phyloP scores from a whole-genome alignment of 2,329 filamentous ascomycete species.

The Hymenoscyphus scutula region DNA sequence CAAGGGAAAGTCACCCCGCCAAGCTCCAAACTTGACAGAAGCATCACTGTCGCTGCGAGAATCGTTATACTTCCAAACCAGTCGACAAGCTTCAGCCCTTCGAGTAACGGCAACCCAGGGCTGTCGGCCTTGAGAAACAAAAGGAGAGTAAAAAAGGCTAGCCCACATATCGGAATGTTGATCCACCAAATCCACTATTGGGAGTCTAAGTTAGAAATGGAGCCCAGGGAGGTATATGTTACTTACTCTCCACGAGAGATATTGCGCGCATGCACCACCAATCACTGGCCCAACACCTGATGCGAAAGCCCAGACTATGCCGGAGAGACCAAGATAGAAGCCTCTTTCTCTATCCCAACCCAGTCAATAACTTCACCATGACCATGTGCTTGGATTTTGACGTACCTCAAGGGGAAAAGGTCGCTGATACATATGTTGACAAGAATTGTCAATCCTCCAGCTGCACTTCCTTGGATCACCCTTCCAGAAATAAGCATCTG shows the following conservation, averaged over 20 bases:
- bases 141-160: constrained; percentile 52
- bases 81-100: constrained; percentile 58
- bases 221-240: too few relatives aligned
- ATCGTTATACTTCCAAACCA: constrained; percentile 59
- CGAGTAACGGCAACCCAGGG: constrained; percentile 53
- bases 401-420: constrained; percentile 1
- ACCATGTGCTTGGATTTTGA: neutral
- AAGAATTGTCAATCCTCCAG: neutral
- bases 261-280: constrained; percentile 59
- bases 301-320: constrained; percentile 60
- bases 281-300: constrained; percentile 58
- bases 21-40: constrained; percentile 79
- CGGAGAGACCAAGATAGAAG: constrained; percentile 60
- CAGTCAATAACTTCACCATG: neutral
- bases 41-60: constrained; percentile 74
- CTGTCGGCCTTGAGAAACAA: constrained; percentile 63
- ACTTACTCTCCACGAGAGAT: constrained; percentile 50
- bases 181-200: constrained; percentile 56
- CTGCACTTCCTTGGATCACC: neutral
- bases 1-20: constrained; percentile 72
- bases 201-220: neutral
- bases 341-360: constrained; percentile 33
- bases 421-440: constrained; percentile 8
- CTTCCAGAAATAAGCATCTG: constrained; percentile 52
- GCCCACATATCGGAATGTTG: constrained; percentile 43